A percentile compares a stretch with the other conserved stretches of the same genome.
These are phyloP conservation scores for Kluyveromyces lactis DNA, from an alignment of 805 yeast species.

Conservation along the genomic window DNA sequence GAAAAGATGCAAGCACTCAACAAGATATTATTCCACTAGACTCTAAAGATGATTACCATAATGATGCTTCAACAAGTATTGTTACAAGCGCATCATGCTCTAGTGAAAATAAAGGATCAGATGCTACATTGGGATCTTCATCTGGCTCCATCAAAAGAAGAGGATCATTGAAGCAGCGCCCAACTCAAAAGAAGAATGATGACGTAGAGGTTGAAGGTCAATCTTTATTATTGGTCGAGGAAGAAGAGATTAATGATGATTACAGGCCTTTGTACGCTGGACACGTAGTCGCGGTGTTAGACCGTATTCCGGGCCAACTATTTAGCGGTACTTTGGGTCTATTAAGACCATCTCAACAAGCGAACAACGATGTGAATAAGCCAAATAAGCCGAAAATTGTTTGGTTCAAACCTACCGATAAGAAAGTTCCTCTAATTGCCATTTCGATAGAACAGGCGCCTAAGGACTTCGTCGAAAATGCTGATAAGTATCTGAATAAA, in stretches of 20 bases:
- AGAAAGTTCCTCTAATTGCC: slow-evolving; percentile 94
- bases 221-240: slow-evolving; percentile 82
- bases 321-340: slow-evolving; percentile 92
- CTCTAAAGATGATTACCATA: slow-evolving; percentile 59
- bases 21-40: slow-evolving; percentile 33
- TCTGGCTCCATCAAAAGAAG: slow-evolving; percentile 44
- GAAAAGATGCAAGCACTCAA: slow-evolving; percentile 50
- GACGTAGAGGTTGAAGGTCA: slow-evolving; percentile 99
- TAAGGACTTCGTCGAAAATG: slow-evolving; percentile 86
- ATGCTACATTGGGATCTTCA: slow-evolving; percentile 31
- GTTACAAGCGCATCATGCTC: slow-evolving; percentile 25
- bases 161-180: slow-evolving; percentile 90
- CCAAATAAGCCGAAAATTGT: slow-evolving; percentile 82
- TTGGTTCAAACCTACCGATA: slow-evolving; percentile 98
- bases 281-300: slow-evolving; percentile 96
- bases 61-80: slow-evolving; percentile 57
- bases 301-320: slow-evolving; percentile 93
- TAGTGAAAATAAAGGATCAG: slow-evolving; percentile 29
- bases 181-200: slow-evolving; percentile 94
- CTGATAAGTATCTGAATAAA: slow-evolving; percentile 70
- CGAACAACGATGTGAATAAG: slow-evolving; percentile 51
- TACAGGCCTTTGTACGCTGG: slow-evolving; percentile 94
- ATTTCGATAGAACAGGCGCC: slow-evolving; percentile 99
- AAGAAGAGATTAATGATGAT: slow-evolving; percentile 90
- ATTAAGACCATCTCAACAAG: slow-evolving; percentile 90